phyloP scores from a whole-genome alignment of 768 basidiomycete genomes.

The Nidularia pulvinata region DNA sequence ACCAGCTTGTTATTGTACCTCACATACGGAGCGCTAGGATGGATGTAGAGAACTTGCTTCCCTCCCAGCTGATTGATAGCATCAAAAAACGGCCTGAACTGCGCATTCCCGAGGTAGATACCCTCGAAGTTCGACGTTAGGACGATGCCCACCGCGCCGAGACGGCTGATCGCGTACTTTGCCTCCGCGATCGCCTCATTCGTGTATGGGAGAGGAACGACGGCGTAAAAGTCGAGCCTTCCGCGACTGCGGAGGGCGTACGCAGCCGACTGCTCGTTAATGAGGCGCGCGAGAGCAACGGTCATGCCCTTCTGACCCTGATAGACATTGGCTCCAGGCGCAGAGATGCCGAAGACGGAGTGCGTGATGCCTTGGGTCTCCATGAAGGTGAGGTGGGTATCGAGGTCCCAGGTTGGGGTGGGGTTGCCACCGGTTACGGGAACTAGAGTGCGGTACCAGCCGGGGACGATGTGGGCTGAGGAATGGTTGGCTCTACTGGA shows the following conservation, averaged over 20 bases:
- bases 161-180: conserved; percentile 22
- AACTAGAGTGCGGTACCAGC: conserved; percentile 26
- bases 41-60: conserved; percentile 25
- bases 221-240: conserved; percentile 27
- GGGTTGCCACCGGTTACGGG: conserved; percentile 24
- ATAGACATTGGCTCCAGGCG: conserved; percentile 28
- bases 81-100: conserved; percentile 25
- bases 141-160: conserved; percentile 30
- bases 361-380: conserved; percentile 22
- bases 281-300: conserved; percentile 29
- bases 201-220: conserved; percentile 30
- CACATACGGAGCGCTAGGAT: conserved; percentile 27
- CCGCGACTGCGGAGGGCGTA: conserved; percentile 21
- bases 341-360: conserved; percentile 26
- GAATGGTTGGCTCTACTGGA: not conserved
- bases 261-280: conserved; percentile 33
- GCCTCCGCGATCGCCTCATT: conserved; percentile 27
- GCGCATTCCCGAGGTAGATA: conserved; percentile 24
- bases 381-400: conserved; percentile 27
- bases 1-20: conserved; percentile 17
- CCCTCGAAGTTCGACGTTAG: conserved; percentile 30
- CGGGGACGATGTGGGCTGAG: conserved; percentile 25
- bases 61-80: conserved; percentile 22
- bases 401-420: conserved; percentile 25
- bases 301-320: conserved; percentile 20